Base-by-base conservation (phyloP, 768 basidiomycete species). In the Phylloporus rhodoxanthus region DNA sequence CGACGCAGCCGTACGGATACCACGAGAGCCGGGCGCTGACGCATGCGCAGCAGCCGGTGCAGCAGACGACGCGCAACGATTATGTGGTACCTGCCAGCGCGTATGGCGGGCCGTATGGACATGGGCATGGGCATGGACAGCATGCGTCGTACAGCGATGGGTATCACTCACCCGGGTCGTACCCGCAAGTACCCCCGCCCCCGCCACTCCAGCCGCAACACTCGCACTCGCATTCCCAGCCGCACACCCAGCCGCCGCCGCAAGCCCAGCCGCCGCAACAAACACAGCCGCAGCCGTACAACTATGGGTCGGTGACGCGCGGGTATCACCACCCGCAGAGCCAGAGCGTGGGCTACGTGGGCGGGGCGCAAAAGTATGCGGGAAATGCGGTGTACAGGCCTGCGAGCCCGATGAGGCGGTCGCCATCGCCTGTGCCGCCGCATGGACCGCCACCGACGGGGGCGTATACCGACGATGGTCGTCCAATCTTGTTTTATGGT, bases 401-500 rank as follows among this genome's bases (percentile, higher is more conserved):
- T 23, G 68, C 73, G 41, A 76, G 74, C 51, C 75, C 77, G 2
- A 33, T 72, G 47, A 54, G 68, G 34, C 70, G 78, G 32, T 75
- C 79, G 38, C 81, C 79, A 17, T 77, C 78, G 26, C 79, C 80
- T 1, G 74, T 47, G 11, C 37, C 73, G 43, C 71, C 70, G 8
- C 70, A 66, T 3, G 67, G 62, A n/a, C 60, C 67, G 20, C 57
- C 78, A 10, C 81, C 82, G n/a, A 86, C 85, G 5, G 83, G 81
- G 1, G 82, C 90, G 58, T 84, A 82, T 40, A 89, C 86, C 7
- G 91, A 94, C 45, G 85, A 86, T 36, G 93, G 93, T 0, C 74
- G 78, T 33, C 80, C 81, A 1, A 86, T 97, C 28, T 61, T 93
- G 60, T 95, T 96, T 72, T 94, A 91, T 58, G 91, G 92, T 91